These are phyloP conservation scores for Pholiota adiposa DNA, from an alignment of 1,284 basidiomycete species.

Conservation along the genomic window DNA sequence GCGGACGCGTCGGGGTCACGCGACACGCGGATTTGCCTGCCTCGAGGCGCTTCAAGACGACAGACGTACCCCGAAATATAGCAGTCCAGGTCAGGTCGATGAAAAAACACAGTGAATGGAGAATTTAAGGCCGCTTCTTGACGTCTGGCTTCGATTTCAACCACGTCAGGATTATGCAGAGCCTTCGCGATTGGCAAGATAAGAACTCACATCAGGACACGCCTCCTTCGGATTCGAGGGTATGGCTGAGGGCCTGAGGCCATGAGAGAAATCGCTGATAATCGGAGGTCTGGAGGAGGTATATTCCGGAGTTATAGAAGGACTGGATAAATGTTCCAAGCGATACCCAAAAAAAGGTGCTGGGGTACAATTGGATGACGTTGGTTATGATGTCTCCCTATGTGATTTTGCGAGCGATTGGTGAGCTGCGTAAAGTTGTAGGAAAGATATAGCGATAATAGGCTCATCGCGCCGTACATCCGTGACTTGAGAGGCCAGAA, in stretches of 20 bases:
- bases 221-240: too few species aligned
- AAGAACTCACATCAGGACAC: slow-evolving; percentile 8
- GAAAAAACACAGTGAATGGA: neutral
- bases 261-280: neutral
- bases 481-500: neutral
- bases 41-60: slow-evolving; percentile 4
- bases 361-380: neutral
- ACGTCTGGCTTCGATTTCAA: neutral
- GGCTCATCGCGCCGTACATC: neutral
- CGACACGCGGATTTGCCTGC: neutral
- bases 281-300: neutral
- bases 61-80: neutral
- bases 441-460: neutral
- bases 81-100: neutral
- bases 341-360: neutral
- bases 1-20: slow-evolving; percentile 29
- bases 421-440: too few species aligned
- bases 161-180: slow-evolving; percentile 3
- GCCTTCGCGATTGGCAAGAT: neutral
- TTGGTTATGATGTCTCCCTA: neutral
- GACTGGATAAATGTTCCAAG: neutral
- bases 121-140: slow-evolving; percentile 2
- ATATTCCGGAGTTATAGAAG: neutral
- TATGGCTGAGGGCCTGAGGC: neutral
- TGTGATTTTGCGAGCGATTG: too few species aligned